These are phyloP conservation scores for Hysterangium stoloniferum DNA, from an alignment of 768 basidiomycete species.

Conservation along the genomic window DNA sequence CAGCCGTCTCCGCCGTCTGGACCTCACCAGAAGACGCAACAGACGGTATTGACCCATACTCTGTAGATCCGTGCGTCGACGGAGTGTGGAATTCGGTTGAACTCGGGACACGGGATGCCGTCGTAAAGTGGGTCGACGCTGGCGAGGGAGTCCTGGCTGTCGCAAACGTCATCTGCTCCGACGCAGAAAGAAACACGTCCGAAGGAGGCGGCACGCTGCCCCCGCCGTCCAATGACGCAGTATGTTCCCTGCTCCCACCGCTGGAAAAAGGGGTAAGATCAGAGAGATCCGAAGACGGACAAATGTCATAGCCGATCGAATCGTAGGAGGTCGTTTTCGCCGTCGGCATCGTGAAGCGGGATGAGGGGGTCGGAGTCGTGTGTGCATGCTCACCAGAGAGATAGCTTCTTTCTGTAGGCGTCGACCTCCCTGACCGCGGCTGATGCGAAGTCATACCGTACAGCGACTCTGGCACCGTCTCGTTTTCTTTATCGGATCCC, in stretches of 20 bases:
- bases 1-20: constrained; percentile 31
- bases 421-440: background rate
- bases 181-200: constrained; percentile 1
- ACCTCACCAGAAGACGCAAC: constrained; percentile 30
- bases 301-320: constrained; percentile 10
- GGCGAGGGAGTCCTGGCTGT: constrained; percentile 20
- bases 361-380: background rate
- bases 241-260: background rate
- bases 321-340: constrained; percentile 2
- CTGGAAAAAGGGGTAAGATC: constrained; percentile 8
- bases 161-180: constrained; percentile 16
- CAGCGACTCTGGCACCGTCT: constrained; percentile 19
- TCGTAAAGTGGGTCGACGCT: constrained; percentile 17
- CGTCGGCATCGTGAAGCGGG: background rate
- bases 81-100: constrained; percentile 32
- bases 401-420: constrained; percentile 5
- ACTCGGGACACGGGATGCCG: constrained; percentile 24
- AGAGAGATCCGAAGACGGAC: constrained; percentile 9
- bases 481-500: constrained; percentile 53
- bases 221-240: background rate
- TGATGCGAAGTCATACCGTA: constrained; percentile 9
- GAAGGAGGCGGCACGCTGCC: background rate
- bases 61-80: constrained; percentile 40
- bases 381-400: background rate
- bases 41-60: constrained; percentile 11